phyloP scores from a whole-genome alignment of 345 rosid species.

The Triadica sebifera region DNA sequence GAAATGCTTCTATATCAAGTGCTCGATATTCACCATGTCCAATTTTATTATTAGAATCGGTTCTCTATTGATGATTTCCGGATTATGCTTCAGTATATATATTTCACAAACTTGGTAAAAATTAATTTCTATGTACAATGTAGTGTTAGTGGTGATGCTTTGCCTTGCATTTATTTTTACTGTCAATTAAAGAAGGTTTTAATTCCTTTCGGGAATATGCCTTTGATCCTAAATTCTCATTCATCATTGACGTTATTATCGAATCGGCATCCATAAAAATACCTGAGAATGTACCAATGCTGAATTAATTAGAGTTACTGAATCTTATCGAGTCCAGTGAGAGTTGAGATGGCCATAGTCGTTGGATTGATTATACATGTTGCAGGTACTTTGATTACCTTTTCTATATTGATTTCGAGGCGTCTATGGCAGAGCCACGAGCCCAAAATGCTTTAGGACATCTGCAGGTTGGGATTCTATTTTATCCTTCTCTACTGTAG shows the following conservation, averaged over 20 bases:
- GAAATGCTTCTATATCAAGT: not conserved
- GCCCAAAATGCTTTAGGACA: slow-evolving; percentile 75
- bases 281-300: not conserved
- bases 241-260: not conserved
- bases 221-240: not conserved
- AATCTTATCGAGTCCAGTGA: not conserved
- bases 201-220: not conserved
- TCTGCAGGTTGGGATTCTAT: slow-evolving; percentile 56
- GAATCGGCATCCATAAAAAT: not conserved
- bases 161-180: not conserved
- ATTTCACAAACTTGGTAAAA: not conserved
- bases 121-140: not conserved
- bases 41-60: not conserved
- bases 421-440: slow-evolving; percentile 88
- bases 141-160: not conserved
- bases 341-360: not conserved
- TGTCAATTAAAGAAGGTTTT: not conserved
- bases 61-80: not conserved
- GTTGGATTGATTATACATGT: slow-evolving; percentile 13
- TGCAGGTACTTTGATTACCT: slow-evolving; percentile 90
- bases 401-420: slow-evolving; percentile 82
- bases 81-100: not conserved
- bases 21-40: not conserved
- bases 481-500: not conserved
- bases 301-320: not conserved